phyloP scores from a whole-genome alignment of 2,329 filamentous ascomycete genomes.

The Bipolaris oryzae region DNA sequence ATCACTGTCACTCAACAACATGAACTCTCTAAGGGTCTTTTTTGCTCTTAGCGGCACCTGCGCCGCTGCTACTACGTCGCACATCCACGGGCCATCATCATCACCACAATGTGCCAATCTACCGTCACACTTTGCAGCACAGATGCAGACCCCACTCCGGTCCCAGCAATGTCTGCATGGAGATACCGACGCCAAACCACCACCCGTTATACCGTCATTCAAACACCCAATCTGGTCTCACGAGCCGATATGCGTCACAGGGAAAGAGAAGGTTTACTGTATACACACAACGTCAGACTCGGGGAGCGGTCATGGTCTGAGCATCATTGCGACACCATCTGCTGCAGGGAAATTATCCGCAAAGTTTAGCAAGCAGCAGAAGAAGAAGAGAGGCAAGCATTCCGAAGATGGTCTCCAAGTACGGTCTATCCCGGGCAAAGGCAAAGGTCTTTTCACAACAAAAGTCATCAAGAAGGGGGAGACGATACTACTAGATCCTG shows the following conservation, averaged over 20 bases:
- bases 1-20: constrained; percentile 9
- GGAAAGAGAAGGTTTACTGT: constrained; percentile 24
- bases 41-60: constrained; percentile 12
- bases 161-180: constrained; percentile 11
- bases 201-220: background rate
- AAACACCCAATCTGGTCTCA: constrained; percentile 21
- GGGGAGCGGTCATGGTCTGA: constrained; percentile 24
- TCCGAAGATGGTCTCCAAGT: constrained; percentile 18
- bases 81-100: constrained; percentile 3
- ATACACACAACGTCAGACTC: constrained; percentile 21
- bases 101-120: constrained; percentile 16
- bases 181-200: background rate
- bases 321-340: constrained; percentile 26
- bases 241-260: constrained; percentile 20
- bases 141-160: constrained; percentile 16
- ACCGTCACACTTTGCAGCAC: constrained; percentile 15
- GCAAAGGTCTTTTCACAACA: constrained; percentile 30
- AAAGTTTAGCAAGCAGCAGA: constrained; percentile 12
- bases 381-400: background rate
- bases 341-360: constrained; percentile 22
- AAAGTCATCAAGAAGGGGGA: constrained; percentile 20
- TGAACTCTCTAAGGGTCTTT: constrained; percentile 15
- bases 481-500: constrained; percentile 29
- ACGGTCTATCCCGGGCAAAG: constrained; percentile 27
- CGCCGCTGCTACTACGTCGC: background rate